Conservation (phyloP, 371 early-diverging fungal species). For the Mortierella sp. region DNA sequence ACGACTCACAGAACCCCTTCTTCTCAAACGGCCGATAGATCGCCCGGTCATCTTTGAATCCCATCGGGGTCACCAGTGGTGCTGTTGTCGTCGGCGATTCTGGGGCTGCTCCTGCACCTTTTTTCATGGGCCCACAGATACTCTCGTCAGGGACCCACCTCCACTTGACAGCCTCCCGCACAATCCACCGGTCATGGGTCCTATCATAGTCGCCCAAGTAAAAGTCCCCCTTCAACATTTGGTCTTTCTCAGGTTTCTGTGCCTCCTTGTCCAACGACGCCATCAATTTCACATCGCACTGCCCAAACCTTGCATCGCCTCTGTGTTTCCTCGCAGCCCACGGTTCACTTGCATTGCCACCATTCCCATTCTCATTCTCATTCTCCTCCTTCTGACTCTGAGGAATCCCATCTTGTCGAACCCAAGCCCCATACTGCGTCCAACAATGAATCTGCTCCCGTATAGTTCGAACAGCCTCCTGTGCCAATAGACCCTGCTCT, state of each 20-base stretch:
- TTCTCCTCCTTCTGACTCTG: neutral
- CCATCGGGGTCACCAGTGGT: neutral
- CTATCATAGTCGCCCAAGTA: slow-evolving; percentile 28
- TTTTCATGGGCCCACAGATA: slow-evolving; percentile 35
- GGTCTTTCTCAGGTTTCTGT: neutral
- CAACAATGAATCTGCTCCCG: slow-evolving; percentile 54
- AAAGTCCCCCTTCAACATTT: slow-evolving; percentile 10
- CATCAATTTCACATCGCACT: slow-evolving; percentile 40
- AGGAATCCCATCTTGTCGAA: slow-evolving; percentile 21
- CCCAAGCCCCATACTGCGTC: slow-evolving; percentile 44
- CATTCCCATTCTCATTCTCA: neutral
- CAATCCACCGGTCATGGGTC: slow-evolving; percentile 27
- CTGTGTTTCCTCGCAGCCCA: slow-evolving; percentile 25
- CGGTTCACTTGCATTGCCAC: neutral
- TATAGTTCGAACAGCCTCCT: slow-evolving; percentile 13
- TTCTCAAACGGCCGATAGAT: slow-evolving; percentile 23
- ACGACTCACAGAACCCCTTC: slow-evolving; percentile 24
- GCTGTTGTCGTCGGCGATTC: neutral
- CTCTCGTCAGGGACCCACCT: slow-evolving; percentile 48
- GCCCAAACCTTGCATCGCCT: slow-evolving; percentile 26
- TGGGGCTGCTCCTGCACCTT: neutral
- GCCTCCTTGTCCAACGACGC: slow-evolving; percentile 24
- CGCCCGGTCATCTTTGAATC: slow-evolving; percentile 23
- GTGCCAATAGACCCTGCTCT: neutral
- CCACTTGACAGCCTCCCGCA: slow-evolving; percentile 54